Conservation (phyloP, 2,329 filamentous ascomycete species). For the Sphaerulina musiva region DNA sequence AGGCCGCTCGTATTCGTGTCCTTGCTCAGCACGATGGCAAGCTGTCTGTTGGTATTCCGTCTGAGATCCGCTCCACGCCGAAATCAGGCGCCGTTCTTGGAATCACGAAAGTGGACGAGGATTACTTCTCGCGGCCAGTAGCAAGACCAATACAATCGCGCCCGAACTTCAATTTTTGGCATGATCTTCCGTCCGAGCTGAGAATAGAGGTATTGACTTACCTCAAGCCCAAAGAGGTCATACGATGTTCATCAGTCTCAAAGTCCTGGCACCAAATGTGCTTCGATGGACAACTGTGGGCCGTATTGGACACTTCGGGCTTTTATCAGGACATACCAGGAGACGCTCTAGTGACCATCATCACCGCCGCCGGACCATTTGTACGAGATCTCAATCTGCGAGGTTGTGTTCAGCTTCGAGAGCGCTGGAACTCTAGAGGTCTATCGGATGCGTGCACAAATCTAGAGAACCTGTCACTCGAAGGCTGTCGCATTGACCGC, state of each 20-base stretch:
- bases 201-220: constrained; percentile 70
- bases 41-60: constrained; percentile 57
- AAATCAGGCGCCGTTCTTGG: constrained; percentile 27
- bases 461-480: constrained; percentile 76
- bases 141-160: constrained; percentile 28
- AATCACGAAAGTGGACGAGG: constrained; percentile 36
- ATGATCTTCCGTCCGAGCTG: constrained; percentile 72
- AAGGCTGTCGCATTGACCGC: constrained; percentile 82
- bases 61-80: constrained; percentile 51
- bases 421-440: constrained; percentile 69
- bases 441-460: constrained; percentile 82
- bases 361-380: constrained; percentile 79
- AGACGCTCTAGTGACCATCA: constrained; percentile 75
- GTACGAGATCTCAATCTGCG: constrained; percentile 83
- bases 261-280: constrained; percentile 74
- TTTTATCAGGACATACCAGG: constrained; percentile 86
- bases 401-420: constrained; percentile 82
- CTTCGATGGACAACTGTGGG: constrained; percentile 94
- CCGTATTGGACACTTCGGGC: constrained; percentile 64
- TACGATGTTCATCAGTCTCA: constrained; percentile 69
- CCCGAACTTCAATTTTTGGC: constrained; percentile 64
- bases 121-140: constrained; percentile 41
- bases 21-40: constrained; percentile 45
- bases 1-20: constrained; percentile 50
- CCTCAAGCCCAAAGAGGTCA: constrained; percentile 71